Conservation (phyloP, 345 rosid genomes). For the Eucalyptus erythrocorys region DNA sequence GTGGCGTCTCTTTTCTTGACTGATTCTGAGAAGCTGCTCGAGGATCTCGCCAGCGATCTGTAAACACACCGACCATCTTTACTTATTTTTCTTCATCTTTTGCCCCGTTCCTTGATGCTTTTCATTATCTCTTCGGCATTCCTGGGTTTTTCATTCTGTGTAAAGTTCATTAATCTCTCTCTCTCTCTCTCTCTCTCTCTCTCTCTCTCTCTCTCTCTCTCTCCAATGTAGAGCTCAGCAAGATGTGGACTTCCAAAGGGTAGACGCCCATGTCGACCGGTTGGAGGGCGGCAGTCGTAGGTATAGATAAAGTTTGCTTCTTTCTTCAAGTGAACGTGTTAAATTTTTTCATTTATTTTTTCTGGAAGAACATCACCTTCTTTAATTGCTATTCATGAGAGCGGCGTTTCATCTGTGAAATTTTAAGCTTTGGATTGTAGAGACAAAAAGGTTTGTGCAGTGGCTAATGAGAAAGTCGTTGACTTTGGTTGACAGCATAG, state of each 20-base stretch:
- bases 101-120: background rate
- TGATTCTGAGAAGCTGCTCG: slow-evolving; percentile 81
- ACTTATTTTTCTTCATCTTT: background rate
- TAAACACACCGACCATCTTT: background rate
- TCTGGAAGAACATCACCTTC: background rate
- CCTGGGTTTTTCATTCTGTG: background rate
- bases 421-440: background rate
- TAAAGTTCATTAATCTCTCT: background rate
- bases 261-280: slow-evolving; percentile 88
- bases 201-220: background rate
- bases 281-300: slow-evolving; percentile 96
- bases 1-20: slow-evolving; percentile 84
- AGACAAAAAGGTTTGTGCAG: background rate
- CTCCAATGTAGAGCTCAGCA: slow-evolving; percentile 41
- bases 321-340: background rate
- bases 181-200: background rate
- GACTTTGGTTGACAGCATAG: slow-evolving; percentile 56
- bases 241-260: slow-evolving; percentile 69
- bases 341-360: background rate
- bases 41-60: slow-evolving; percentile 68
- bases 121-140: background rate
- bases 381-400: background rate
- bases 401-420: background rate
- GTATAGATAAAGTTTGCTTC: slow-evolving; percentile 7
- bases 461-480: background rate